A percentile compares a stretch with the other conserved stretches of the same genome.
Evolutionary conservation across 2,329 filamentous ascomycete genomes (phyloP).

Genomic region (Apiospora malaysiana): DNA sequence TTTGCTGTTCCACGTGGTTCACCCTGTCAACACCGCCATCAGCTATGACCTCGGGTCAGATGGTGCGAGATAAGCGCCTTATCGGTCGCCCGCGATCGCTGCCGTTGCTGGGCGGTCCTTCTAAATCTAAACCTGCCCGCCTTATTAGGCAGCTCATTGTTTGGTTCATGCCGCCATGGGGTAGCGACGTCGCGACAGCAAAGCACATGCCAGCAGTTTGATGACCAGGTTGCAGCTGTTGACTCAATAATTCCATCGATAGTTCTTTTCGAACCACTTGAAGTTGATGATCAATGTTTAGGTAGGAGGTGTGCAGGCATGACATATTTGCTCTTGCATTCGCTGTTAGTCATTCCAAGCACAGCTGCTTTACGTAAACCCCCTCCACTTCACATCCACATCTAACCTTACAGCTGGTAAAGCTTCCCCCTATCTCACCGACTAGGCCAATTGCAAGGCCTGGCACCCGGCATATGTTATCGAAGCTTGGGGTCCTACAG

Average conservation of each 20-base stretch:
- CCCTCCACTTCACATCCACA: too few relatives aligned
- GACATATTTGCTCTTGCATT: too few relatives aligned
- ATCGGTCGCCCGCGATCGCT: neutral
- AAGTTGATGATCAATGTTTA: neutral
- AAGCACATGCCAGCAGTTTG: neutral
- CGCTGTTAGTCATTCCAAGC: too few relatives aligned
- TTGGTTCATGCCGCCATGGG: neutral
- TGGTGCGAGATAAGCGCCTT: conserved; percentile 7
- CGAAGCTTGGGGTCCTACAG: neutral
- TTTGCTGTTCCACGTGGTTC: conserved; percentile 3
- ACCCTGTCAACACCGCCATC: neutral
- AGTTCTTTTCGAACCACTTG: neutral
- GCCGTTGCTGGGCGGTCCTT: neutral
- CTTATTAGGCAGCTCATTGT: neutral
- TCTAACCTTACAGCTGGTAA: too few relatives aligned
- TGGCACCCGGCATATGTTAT: too few relatives aligned
- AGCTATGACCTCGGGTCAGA: conserved; percentile 11
- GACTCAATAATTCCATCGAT: neutral
- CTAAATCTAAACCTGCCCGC: neutral
- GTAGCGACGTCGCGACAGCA: neutral
- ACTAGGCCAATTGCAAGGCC: too few relatives aligned
- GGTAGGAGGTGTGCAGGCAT: neutral
- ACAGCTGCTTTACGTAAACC: too few relatives aligned
- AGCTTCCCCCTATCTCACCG: too few relatives aligned
- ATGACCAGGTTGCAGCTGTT: neutral